A percentile compares a stretch with the other conserved stretches of the same genome.
phyloP scores from a whole-genome alignment of 345 rosid species.

The Gynandropsis gynandra region DNA sequence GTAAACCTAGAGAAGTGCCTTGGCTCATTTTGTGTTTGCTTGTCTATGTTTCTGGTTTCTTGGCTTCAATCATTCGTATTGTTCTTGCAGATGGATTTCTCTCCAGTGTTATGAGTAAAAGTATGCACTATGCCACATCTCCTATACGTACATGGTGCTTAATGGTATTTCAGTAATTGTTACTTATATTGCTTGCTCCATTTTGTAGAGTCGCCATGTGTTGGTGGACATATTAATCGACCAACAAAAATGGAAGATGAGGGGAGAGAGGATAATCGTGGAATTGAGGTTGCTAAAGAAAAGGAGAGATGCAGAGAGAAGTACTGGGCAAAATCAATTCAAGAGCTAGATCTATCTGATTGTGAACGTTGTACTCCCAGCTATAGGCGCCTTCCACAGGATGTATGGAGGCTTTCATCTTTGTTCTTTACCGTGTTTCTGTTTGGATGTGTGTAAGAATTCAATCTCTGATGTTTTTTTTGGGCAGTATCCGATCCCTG shows the following conservation, averaged over 20 bases:
- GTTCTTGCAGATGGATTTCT: slow-evolving; percentile 69
- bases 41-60: slow-evolving; percentile 12
- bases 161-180: slow-evolving; percentile 8
- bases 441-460: background rate
- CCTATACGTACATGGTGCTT: slow-evolving; percentile 4
- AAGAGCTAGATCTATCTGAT: slow-evolving; percentile 82
- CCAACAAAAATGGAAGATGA: slow-evolving; percentile 46
- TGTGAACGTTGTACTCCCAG: slow-evolving; percentile 94
- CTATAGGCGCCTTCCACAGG: slow-evolving; percentile 77
- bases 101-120: slow-evolving; percentile 68
- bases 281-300: slow-evolving; percentile 57
- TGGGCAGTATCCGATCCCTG: slow-evolving; percentile 69
- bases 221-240: slow-evolving; percentile 40
- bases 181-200: slow-evolving; percentile 13
- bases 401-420: slow-evolving; percentile 34
- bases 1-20: slow-evolving; percentile 29
- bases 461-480: slow-evolving; percentile 14
- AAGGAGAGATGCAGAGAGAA: slow-evolving; percentile 47
- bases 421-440: background rate
- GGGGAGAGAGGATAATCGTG: slow-evolving; percentile 54
- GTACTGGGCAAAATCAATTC: slow-evolving; percentile 66
- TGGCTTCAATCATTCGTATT: slow-evolving; percentile 16
- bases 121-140: slow-evolving; percentile 39
- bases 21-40: slow-evolving; percentile 19
- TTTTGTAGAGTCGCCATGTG: slow-evolving; percentile 44